These are phyloP conservation scores for Fusarium odoratissimum DNA, from an alignment of 2,329 filamentous ascomycete species.

Conservation along the genomic window DNA sequence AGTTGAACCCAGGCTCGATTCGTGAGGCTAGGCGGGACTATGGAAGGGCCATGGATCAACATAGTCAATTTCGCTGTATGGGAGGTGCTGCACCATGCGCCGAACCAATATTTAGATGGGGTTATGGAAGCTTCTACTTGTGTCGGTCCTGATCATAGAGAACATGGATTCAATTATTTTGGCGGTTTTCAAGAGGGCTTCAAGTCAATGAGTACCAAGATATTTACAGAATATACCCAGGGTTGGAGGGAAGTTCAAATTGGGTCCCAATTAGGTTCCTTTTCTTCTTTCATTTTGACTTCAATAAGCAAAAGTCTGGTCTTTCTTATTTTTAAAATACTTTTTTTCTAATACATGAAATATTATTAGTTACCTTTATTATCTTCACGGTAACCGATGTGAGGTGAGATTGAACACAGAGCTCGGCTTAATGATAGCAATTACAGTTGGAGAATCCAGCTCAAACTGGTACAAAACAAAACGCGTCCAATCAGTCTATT, in stretches of 20 bases:
- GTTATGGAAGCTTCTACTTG: background rate
- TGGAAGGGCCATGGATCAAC: background rate
- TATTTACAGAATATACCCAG: background rate
- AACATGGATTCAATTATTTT: background rate
- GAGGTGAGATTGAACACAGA: background rate
- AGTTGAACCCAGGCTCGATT: background rate
- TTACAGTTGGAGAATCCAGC: background rate
- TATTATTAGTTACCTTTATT: too few species aligned
- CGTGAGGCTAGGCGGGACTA: background rate
- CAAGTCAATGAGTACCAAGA: background rate
- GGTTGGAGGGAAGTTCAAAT: background rate
- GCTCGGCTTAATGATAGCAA: fast-evolving
- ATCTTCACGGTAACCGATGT: background rate
- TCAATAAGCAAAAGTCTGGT: background rate
- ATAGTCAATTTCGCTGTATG: background rate
- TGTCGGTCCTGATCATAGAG: background rate
- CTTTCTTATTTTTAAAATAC: background rate
- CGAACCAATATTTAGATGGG: background rate
- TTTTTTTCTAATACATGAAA: background rate
- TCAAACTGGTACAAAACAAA: background rate
- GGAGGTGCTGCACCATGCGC: background rate
- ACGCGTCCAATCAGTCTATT: background rate
- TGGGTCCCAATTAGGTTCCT: background rate
- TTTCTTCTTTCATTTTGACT: background rate
- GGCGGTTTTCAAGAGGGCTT: background rate